Base-by-base conservation (phyloP, 441 rosid genomes). In the Adansonia grandidieri region DNA sequence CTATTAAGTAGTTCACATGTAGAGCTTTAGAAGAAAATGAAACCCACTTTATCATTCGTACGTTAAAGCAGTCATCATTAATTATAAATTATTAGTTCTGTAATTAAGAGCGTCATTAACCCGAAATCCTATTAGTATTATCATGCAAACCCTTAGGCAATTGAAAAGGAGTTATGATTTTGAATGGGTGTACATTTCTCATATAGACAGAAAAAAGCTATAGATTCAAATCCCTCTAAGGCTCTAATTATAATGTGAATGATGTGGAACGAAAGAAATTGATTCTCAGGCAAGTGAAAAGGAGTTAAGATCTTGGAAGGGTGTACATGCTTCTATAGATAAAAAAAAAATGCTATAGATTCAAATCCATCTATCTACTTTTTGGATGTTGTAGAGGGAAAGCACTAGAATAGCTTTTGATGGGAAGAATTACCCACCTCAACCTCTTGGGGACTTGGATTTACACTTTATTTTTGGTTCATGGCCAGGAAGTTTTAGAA, bases 271-370 rank as follows among this genome's bases (percentile, higher is more conserved):
- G 51, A 42, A 17, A 66, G 50, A 8, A 58, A 19, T 19, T 4
- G 53, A 19, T 9, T 28, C 9, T 9, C 32, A 67, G 17, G 17
- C 42, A 17, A 10, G 1, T 19, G 54, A 67, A 22, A 19, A 45
- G 54, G 54, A 67, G 54, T 67, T 67, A 19, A 9, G 20, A 67
- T 17, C n/a, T 67, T 67, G 54, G 71, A 45, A 67, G 71, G 20
- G 15, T 67, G 28, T 10, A 67, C 72, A 67, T 67, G 19, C 54
- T 9, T 5, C 9, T 45, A 67, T 44, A 45, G n/a, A 62, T 28
- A 1, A n/a, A 50, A 62, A 62, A 19, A 19, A 10, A 67, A 45
- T 45, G 72, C 15, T 45, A 67, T 2, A 67, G 20, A 66, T 66
- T 66, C 51, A 66, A 66, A 40, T 65, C 60, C 22, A 6, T 56